Evolutionary conservation across 352 stramenopile genomes (phyloP), one percentile per base, ranked within the genome.

Genomic region (Blastocystis sp.): DNA sequence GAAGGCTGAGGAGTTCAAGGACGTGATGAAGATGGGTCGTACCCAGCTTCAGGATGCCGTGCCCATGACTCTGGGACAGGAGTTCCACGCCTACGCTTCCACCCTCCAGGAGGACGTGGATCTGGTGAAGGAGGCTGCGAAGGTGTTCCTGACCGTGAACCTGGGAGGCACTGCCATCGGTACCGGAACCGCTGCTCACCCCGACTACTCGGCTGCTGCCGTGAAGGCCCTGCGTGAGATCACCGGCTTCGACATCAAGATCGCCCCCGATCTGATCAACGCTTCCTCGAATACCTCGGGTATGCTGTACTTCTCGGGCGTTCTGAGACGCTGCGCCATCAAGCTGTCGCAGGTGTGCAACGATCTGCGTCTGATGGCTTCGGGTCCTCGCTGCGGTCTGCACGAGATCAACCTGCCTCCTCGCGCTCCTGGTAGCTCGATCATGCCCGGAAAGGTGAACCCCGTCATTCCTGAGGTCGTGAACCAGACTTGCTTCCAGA

Each of bases 401-500:
- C 93, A 93, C 24, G 94, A 98, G 88, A 90, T 96, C 38, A 89
- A 89, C 76, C 88, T 95, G 4, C 94, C 94, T 11, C 92, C 90
- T 27, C 94, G 96, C 64, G 93, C 97, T 89, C 94, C 94, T 7
- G 94, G 94, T 38, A 93, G 88, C 54, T 94, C 89, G 76, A 98
- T 98, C 89, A 98, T 98, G 94, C 94, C 94, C 7, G 94, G 94
- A 27, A 98, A 98, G 89, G 94, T 97, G 53, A 98, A 98, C 89
- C 94, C 94, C 34, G 21, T 72, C 3, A 72, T 72, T 72, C 61
- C 61, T 72, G 61, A 72, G 42, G 61, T 72, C 14, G 61, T 72
- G 36, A 40, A 18, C 32, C 16, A 18, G 27, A 75, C 16, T 36
- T 18, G 64, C 32, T 36, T 75, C 64, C 64, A 75, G 46, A 18